Conservation (phyloP, 78 protist genomes). For the Dictyostelium discoideum region DNA sequence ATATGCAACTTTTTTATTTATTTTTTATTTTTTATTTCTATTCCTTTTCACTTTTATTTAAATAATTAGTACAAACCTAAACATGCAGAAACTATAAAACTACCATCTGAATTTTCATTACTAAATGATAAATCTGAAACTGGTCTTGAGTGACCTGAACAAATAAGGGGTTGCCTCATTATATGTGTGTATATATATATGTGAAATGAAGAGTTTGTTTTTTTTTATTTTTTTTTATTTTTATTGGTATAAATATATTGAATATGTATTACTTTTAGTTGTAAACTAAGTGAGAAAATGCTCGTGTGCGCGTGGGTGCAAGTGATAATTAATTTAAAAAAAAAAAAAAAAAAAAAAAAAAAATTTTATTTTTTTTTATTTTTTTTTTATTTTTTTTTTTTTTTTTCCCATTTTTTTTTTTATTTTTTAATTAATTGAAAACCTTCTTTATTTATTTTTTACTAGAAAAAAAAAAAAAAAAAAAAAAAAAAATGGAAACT, state of each 20-base stretch:
- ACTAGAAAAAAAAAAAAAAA: too few relatives aligned
- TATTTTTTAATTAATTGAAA: neutral
- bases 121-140: slow-evolving; percentile 85
- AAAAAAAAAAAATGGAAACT: neutral
- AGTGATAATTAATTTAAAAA: neutral
- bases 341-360: too few relatives aligned
- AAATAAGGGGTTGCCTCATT: slow-evolving; percentile 85
- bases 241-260: neutral
- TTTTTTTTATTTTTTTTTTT: too few relatives aligned
- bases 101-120: slow-evolving; percentile 80
- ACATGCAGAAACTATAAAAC: slow-evolving; percentile 89
- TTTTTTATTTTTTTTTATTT: too few relatives aligned
- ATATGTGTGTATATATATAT: neutral
- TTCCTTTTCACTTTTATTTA: neutral
- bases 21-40: slow-evolving; percentile 2
- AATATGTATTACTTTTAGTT: too few relatives aligned
- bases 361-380: too few relatives aligned
- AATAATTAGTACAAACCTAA: slow-evolving; percentile 61
- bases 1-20: neutral
- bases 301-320: neutral
- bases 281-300: neutral
- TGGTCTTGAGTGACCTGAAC: slow-evolving; percentile 94
- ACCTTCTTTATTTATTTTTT: neutral
- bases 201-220: neutral
- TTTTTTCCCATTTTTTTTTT: too few relatives aligned